These are phyloP conservation scores for Stagonosporopsis rhizophila DNA, from an alignment of 2,329 filamentous ascomycete species.

Conservation along the genomic window DNA sequence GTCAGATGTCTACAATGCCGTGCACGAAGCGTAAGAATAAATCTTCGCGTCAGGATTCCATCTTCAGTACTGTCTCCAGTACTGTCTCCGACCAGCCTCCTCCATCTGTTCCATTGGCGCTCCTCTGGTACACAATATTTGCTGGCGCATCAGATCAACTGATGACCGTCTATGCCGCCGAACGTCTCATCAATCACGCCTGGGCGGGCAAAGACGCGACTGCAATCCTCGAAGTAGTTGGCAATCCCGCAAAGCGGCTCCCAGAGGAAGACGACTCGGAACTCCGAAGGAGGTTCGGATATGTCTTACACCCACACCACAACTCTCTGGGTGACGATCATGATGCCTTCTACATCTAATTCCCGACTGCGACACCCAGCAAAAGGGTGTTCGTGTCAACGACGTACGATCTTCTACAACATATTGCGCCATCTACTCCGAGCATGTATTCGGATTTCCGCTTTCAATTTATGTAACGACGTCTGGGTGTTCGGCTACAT, in stretches of 20 bases:
- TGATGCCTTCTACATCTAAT: not conserved
- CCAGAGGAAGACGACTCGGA: constrained; percentile 13
- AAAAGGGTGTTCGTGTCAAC: too few relatives aligned
- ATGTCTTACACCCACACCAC: constrained; percentile 21
- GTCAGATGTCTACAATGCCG: constrained; percentile 10
- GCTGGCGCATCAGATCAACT: constrained; percentile 20
- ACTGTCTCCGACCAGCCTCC: not conserved
- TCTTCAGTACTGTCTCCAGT: constrained; percentile 1
- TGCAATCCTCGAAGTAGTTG: constrained; percentile 24
- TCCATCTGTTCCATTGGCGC: not conserved
- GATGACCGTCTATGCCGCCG: constrained; percentile 15
- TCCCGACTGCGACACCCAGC: not conserved
- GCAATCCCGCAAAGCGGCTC: constrained; percentile 24
- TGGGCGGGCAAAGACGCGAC: constrained; percentile 22
- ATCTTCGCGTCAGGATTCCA: constrained; percentile 16
- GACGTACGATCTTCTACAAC: not conserved
- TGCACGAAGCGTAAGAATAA: not conserved
- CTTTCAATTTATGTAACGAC: constrained; percentile 9
- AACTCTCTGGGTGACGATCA: constrained; percentile 7
- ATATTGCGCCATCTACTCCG: not conserved
- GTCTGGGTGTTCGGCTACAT: constrained; percentile 18
- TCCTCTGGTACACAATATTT: constrained; percentile 28
- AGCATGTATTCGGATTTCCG: not conserved
- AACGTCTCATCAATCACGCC: constrained; percentile 19
- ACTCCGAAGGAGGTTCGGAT: constrained; percentile 20